phyloP scores from a whole-genome alignment of 805 yeast species.

The Saturnispora bothae region DNA sequence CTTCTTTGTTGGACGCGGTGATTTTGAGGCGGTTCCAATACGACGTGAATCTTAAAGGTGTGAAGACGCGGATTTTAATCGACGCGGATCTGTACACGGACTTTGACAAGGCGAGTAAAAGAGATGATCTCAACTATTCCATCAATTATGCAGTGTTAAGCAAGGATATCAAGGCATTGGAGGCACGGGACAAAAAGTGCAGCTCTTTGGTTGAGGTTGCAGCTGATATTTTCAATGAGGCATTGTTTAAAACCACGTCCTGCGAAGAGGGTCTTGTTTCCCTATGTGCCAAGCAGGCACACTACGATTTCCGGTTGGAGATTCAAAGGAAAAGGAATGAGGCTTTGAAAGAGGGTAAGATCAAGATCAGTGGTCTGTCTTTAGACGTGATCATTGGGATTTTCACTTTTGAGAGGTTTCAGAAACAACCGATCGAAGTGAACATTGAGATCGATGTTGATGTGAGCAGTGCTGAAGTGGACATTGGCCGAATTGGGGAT shows the following conservation, averaged over 20 bases:
- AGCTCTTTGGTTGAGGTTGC: conserved; percentile 31
- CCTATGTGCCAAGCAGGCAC: conserved; percentile 5
- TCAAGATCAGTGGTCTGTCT: conserved; percentile 5
- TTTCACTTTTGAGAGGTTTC: conserved; percentile 78
- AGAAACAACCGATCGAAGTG: conserved; percentile 62
- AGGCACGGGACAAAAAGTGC: conserved; percentile 33
- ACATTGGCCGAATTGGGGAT: conserved; percentile 31
- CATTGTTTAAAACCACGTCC: conserved; percentile 16
- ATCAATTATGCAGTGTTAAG: conserved; percentile 83
- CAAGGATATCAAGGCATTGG: conserved; percentile 45
- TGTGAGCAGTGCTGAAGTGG: conserved; percentile 18
- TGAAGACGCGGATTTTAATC: conserved; percentile 10
- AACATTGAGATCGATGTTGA: conserved; percentile 40
- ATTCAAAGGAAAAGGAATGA: background rate
- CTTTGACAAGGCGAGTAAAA: conserved; percentile 61
- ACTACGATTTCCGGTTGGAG: conserved; percentile 3
- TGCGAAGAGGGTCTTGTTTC: conserved; percentile 11
- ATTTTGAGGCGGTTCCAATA: conserved; percentile 40
- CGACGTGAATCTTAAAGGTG: background rate
- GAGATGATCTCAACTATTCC: conserved; percentile 74
- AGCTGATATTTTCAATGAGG: conserved; percentile 13
- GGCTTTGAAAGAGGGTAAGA: background rate
- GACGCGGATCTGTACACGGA: conserved; percentile 54
- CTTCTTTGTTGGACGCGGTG: conserved; percentile 25
- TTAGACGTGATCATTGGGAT: conserved; percentile 73